Evolutionary conservation across 2,329 filamentous ascomycete genomes (phyloP).

Genomic region (Stenocarpella maydis): DNA sequence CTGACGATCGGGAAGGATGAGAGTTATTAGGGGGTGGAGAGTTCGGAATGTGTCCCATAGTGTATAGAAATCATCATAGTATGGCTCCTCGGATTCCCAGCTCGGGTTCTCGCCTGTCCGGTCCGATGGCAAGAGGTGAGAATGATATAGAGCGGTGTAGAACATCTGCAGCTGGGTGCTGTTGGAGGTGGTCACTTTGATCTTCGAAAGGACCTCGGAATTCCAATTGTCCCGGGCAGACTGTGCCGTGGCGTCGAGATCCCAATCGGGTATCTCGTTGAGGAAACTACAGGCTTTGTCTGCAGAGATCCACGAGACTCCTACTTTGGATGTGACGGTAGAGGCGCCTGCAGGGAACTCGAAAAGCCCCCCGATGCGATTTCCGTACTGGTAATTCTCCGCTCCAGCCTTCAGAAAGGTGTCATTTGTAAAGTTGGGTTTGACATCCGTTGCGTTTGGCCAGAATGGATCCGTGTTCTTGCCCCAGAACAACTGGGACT

Average conservation of each 20-base stretch:
- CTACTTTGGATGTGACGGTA: conserved; percentile 64
- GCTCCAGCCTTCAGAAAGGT: conserved; percentile 42
- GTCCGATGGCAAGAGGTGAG: conserved; percentile 74
- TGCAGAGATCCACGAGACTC: conserved; percentile 71
- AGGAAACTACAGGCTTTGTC: conserved; percentile 66
- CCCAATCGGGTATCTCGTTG: conserved; percentile 53
- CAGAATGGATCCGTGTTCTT: conserved; percentile 7
- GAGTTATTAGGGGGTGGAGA: conserved; percentile 63
- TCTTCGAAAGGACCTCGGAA: conserved; percentile 66
- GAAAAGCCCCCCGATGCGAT: conserved; percentile 60
- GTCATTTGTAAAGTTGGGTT: conserved; percentile 50
- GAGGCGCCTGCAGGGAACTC: conserved; percentile 52
- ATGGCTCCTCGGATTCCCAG: conserved; percentile 63
- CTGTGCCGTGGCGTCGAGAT: conserved; percentile 53
- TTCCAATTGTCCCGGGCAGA: conserved; percentile 65
- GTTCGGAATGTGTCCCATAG: conserved; percentile 69
- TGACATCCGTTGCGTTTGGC: conserved; percentile 35
- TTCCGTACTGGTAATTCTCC: conserved; percentile 45
- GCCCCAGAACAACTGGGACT: conserved; percentile 3
- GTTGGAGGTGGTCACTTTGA: conserved; percentile 63
- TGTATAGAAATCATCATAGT: conserved; percentile 68
- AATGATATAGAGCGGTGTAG: conserved; percentile 74
- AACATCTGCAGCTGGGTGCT: conserved; percentile 63
- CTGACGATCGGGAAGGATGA: conserved; percentile 61
- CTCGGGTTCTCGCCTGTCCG: conserved; percentile 68